phyloP scores from a whole-genome alignment of 768 basidiomycete species.

The Saitozyma sp. region DNA sequence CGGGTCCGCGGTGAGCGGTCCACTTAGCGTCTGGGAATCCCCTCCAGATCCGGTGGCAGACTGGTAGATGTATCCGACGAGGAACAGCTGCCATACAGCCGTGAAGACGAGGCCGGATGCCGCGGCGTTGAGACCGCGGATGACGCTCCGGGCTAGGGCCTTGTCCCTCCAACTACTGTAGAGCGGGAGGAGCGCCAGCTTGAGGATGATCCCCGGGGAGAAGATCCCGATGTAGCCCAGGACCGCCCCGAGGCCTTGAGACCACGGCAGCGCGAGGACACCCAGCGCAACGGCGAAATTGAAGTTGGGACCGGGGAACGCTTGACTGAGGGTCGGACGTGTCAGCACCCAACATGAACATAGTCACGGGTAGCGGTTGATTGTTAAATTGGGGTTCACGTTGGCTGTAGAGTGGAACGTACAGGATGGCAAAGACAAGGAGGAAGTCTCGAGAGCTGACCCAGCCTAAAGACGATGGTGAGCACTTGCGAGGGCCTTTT shows the following conservation, averaged over 20 bases:
- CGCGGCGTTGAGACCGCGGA: slow-evolving; percentile 48
- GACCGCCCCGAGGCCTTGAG: slow-evolving; percentile 55
- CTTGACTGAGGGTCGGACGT: slow-evolving; percentile 21
- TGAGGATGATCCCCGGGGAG: slow-evolving; percentile 55
- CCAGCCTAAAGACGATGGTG: slow-evolving; percentile 51
- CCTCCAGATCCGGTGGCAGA: slow-evolving; percentile 5
- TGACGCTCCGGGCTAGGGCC: slow-evolving; percentile 19
- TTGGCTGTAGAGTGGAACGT: slow-evolving; percentile 47
- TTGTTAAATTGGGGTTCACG: not conserved
- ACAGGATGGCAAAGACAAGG: slow-evolving; percentile 59
- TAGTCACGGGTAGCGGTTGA: slow-evolving; percentile 51
- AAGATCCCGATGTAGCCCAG: slow-evolving; percentile 61
- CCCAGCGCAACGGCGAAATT: slow-evolving; percentile 61
- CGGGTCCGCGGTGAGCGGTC: slow-evolving; percentile 52
- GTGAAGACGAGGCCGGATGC: slow-evolving; percentile 47
- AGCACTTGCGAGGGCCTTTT: slow-evolving; percentile 14
- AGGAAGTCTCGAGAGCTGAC: slow-evolving; percentile 62
- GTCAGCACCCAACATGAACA: too few relatives aligned
- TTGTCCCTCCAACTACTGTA: slow-evolving; percentile 37
- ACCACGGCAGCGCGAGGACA: slow-evolving; percentile 53
- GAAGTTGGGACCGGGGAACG: slow-evolving; percentile 60
- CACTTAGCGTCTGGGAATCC: slow-evolving; percentile 29
- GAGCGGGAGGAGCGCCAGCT: slow-evolving; percentile 44
- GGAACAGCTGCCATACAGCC: slow-evolving; percentile 36
- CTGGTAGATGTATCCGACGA: slow-evolving; percentile 22